Evolutionary conservation across 164 flowering plant genomes (phyloP).

Genomic region (grape (Vitis vinifera)): ASM3070453v1 NC_081812.1:10985501-10986000

Average conservation of each 20-base stretch:
- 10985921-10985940: not conserved
- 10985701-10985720: not conserved
- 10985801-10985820: too few relatives aligned
- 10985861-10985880: not conserved
- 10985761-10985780: too few relatives aligned
- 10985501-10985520: too few relatives aligned
- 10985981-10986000: conserved; percentile 74
- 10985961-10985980: not conserved
- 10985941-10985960: not conserved
- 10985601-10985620: not conserved
- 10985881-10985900: not conserved
- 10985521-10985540: too few relatives aligned
- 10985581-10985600: too few relatives aligned
- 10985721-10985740: not conserved
- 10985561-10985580: too few relatives aligned
- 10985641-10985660: not conserved
- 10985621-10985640: not conserved
- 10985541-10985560: too few relatives aligned
- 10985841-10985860: not conserved
- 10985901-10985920: not conserved
- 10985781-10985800: too few relatives aligned
- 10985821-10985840: too few relatives aligned
- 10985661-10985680: too few relatives aligned
- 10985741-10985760: too few relatives aligned
- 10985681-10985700: too few relatives aligned